These are phyloP conservation scores for Emmonsiellopsis sp. DNA, from an alignment of 2,329 filamentous ascomycete species.

Conservation along the genomic window DNA sequence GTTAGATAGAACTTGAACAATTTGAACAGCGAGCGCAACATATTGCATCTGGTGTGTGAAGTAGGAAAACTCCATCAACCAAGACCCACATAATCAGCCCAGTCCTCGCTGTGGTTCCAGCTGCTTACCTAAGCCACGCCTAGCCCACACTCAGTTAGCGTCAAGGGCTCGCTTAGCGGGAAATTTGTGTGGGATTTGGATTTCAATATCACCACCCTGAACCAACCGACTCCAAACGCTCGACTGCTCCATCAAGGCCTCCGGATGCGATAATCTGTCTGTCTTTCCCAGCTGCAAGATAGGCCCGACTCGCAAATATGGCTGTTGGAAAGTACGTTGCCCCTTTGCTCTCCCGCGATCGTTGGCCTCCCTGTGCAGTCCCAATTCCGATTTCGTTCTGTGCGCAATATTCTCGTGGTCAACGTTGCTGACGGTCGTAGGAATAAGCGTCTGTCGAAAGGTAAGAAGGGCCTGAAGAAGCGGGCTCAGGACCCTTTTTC, in stretches of 20 bases:
- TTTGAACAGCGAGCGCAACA: too few species aligned
- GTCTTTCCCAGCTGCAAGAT: conserved; percentile 33
- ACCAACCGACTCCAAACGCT: conserved; percentile 25
- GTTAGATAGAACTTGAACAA: too few species aligned
- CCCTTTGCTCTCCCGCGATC: conserved; percentile 6
- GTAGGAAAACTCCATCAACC: not conserved
- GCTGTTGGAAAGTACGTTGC: conserved; percentile 67
- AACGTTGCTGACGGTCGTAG: conserved; percentile 33
- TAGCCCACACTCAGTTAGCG: conserved; percentile 8
- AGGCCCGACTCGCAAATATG: conserved; percentile 58
- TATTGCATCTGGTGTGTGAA: not conserved
- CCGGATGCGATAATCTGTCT: conserved; percentile 34
- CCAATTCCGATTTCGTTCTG: conserved; percentile 2
- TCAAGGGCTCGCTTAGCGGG: conserved; percentile 33
- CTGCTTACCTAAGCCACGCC: conserved; percentile 7
- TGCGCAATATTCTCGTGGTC: not conserved
- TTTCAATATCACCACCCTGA: conserved; percentile 27
- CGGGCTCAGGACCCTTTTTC: conserved; percentile 95
- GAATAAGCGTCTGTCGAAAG: conserved; percentile 99
- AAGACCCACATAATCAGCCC: not conserved
- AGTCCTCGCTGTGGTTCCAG: not conserved
- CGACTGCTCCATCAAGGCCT: conserved; percentile 29
- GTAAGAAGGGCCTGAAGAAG: conserved; percentile 99
- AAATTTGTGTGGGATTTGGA: conserved; percentile 38
- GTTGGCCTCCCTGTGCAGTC: conserved; percentile 4